These are phyloP conservation scores for Paracoccidioides lutzii DNA, from an alignment of 2,329 filamentous ascomycete genomes.

Conservation along the genomic window DNA sequence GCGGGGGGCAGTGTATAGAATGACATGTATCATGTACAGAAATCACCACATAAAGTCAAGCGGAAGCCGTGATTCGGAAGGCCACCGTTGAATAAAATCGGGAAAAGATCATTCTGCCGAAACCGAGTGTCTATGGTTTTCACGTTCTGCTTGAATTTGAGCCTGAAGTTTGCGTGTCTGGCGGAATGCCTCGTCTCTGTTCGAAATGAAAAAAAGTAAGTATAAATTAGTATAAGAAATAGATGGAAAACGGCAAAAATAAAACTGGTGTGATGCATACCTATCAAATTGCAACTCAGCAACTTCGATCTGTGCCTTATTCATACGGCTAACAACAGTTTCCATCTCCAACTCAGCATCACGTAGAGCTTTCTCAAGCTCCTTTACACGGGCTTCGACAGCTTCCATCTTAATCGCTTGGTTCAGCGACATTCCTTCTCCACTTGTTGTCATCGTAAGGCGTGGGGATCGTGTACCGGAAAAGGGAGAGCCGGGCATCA, in stretches of 20 bases:
- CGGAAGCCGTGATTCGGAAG: too few species aligned
- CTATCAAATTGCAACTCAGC: slow-evolving; percentile 54
- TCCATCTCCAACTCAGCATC: slow-evolving; percentile 73
- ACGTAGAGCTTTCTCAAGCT: slow-evolving; percentile 68
- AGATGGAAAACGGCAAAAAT: slow-evolving; percentile 11
- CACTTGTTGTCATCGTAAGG: slow-evolving; percentile 49
- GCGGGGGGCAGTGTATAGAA: too few species aligned
- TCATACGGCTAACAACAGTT: slow-evolving; percentile 71
- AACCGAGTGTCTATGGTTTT: slow-evolving; percentile 41
- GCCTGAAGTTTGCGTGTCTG: slow-evolving; percentile 58
- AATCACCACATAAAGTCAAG: too few species aligned
- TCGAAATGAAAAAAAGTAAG: neutral
- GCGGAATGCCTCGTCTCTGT: slow-evolving; percentile 57
- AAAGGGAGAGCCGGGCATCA: slow-evolving; percentile 50
- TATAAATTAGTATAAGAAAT: slow-evolving; percentile 1
- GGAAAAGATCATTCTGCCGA: neutral
- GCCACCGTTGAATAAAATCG: neutral
- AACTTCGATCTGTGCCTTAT: slow-evolving; percentile 69
- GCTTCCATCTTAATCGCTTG: slow-evolving; percentile 61
- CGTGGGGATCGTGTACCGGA: slow-evolving; percentile 46
- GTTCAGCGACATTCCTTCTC: slow-evolving; percentile 45
- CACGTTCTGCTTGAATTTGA: slow-evolving; percentile 51
- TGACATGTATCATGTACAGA: too few species aligned
- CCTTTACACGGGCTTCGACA: slow-evolving; percentile 64
- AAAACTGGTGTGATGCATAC: slow-evolving; percentile 10